These are phyloP conservation scores for Botrytis hyacinthi DNA, from an alignment of 2,329 filamentous ascomycete genomes.

Conservation along the genomic window DNA sequence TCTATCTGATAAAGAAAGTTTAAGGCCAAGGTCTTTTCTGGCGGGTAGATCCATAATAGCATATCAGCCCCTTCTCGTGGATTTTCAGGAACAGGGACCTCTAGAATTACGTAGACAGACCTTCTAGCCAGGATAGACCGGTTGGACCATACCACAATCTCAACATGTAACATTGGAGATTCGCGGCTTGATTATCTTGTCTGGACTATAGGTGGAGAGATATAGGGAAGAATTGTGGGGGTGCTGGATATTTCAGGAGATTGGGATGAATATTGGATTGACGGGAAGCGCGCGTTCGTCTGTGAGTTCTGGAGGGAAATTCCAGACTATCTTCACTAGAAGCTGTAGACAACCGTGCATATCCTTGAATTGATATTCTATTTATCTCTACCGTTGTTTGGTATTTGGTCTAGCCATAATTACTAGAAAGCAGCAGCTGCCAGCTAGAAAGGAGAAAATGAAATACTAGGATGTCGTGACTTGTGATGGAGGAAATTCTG, in stretches of 20 bases:
- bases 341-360: neutral
- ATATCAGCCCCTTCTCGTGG: neutral
- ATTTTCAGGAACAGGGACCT: slow-evolving; percentile 7
- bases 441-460: neutral
- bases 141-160: slow-evolving; percentile 5
- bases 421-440: neutral
- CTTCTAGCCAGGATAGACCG: neutral
- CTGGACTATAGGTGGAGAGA: slow-evolving; percentile 6
- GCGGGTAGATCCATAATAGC: slow-evolving; percentile 6
- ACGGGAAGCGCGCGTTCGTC: slow-evolving; percentile 7
- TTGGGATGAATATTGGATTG: slow-evolving; percentile 1
- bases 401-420: neutral
- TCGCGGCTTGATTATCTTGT: slow-evolving; percentile 12
- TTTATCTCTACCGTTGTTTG: neutral
- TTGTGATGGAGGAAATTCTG: neutral
- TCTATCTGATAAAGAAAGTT: neutral
- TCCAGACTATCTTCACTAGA: slow-evolving; percentile 10
- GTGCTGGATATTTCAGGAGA: neutral
- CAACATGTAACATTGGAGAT: slow-evolving; percentile 16
- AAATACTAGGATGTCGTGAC: neutral
- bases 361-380: neutral
- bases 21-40: neutral
- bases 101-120: slow-evolving; percentile 14
- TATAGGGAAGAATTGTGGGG: slow-evolving; percentile 11
- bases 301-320: neutral